Conservation (phyloP, 139 green algal genomes). For the Parachlorella kessleri region DNA sequence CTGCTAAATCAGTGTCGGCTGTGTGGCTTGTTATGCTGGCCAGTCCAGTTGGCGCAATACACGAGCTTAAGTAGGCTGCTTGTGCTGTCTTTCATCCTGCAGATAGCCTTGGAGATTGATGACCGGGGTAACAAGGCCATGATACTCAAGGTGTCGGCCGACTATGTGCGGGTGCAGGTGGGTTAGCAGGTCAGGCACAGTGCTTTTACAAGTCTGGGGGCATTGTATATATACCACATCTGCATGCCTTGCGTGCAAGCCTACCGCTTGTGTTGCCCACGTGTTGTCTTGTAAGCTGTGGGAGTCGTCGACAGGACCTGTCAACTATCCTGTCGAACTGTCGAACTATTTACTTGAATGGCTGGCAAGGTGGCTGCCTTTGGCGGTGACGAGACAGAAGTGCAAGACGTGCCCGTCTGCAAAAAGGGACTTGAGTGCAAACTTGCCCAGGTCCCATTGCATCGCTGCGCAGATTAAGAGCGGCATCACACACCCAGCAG, state of each 20-base stretch:
- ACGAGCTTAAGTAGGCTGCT: too few relatives aligned
- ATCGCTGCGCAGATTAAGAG: conserved; percentile 19
- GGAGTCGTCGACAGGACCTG: not conserved
- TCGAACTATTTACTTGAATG: not conserved
- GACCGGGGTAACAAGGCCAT: conserved; percentile 44
- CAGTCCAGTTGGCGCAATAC: too few relatives aligned
- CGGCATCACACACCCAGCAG: conserved; percentile 18
- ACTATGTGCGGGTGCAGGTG: conserved; percentile 75
- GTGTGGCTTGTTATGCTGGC: too few relatives aligned
- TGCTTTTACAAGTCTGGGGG: too few relatives aligned
- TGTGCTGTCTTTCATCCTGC: not conserved
- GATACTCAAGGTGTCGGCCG: conserved; percentile 65
- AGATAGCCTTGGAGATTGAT: conserved; percentile 73
- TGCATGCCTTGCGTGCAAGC: not conserved
- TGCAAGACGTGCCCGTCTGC: too few relatives aligned
- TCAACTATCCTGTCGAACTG: not conserved
- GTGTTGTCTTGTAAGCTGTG: not conserved
- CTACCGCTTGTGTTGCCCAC: not conserved
- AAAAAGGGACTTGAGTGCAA: not conserved
- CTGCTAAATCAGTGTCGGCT: not conserved
- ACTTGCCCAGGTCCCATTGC: conserved; percentile 23
- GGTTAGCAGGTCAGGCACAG: too few relatives aligned
- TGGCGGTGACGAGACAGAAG: not conserved
- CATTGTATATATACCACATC: not conserved
- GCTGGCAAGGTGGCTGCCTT: not conserved